Conservation (phyloP, 257 asterid genomes). For the Jacaranda mimosifolia region DNA sequence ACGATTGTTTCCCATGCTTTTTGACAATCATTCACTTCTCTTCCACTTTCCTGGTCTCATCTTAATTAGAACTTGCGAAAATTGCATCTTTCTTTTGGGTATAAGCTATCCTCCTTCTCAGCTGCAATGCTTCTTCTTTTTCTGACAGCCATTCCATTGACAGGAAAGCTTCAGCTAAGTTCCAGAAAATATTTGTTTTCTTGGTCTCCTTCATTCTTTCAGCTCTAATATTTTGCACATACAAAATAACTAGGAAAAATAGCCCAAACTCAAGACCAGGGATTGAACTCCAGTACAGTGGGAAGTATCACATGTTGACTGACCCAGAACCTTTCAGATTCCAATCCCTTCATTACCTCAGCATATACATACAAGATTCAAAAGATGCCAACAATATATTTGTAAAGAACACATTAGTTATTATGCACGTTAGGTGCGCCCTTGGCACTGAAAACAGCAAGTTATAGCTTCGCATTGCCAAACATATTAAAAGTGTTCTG, state of each 20-base stretch:
- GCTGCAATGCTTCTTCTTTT: slow-evolving; percentile 3
- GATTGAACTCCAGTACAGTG: not conserved
- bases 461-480: not conserved
- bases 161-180: not conserved
- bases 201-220: not conserved
- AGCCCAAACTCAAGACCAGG: not conserved
- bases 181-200: not conserved
- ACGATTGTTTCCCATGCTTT: not conserved
- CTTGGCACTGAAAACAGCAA: not conserved
- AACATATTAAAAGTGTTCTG: not conserved
- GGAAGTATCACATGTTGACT: not conserved
- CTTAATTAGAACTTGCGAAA: not conserved
- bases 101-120: not conserved
- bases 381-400: not conserved
- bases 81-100: not conserved
- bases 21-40: not conserved
- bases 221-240: not conserved
- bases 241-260: not conserved
- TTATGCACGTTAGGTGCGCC: not conserved
- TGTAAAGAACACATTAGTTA: not conserved
- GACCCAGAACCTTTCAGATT: not conserved
- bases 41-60: not conserved
- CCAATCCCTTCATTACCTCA: slow-evolving; percentile 7
- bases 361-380: not conserved
- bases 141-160: not conserved